Base-by-base conservation (phyloP, 2,329 filamentous ascomycete species). In the Teratosphaeria epicoccoides region DNA sequence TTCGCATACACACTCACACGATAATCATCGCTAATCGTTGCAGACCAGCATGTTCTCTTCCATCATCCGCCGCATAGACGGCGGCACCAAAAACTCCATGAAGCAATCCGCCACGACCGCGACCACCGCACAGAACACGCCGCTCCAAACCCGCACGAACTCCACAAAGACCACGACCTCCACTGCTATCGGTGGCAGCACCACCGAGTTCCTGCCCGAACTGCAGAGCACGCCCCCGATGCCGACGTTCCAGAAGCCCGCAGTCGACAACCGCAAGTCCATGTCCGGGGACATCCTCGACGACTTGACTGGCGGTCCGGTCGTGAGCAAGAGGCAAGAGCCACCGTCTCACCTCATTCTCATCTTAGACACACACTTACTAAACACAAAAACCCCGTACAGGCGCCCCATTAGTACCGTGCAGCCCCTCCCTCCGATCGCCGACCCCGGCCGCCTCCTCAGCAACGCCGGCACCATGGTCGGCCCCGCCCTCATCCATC, bases 151-250 rank as follows among this genome's bases (percentile, higher is more conserved):
- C 43, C 57, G 57, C 43, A 59, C 55, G 11, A 59, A 60, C 43
- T 56, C 56, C 25, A 55, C 51, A 14, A 56, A 46, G 37, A 50
- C 45, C 49, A 40, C 49, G 25, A 59, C 59, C n/a, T 53, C 58
- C 12, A 45, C 52, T 14, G 51, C 52, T 43, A 49, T 49, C 40
- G 33, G 20, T 11, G 44, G 17, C 44, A 59, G 53, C 23, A 58
- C 53, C 20, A 55, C 56, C 5, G 51, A 53, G 6, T 63, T 63
- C 53, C 53, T 63, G 14, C 61, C 61, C 9, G 60, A 62, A 44
- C 52, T 63, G 11, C 48, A 60, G 57, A 62, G 60, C 57, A 63
- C 61, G 14, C 61, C 61, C 10, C 61, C 61, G 6, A 62, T 63
- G 59, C 61, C 61, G 5, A 62, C 59, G 17, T 60, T 63, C 49